phyloP scores from a whole-genome alignment of 2,329 filamentous ascomycete genomes.

The Akanthomyces muscarius region DNA sequence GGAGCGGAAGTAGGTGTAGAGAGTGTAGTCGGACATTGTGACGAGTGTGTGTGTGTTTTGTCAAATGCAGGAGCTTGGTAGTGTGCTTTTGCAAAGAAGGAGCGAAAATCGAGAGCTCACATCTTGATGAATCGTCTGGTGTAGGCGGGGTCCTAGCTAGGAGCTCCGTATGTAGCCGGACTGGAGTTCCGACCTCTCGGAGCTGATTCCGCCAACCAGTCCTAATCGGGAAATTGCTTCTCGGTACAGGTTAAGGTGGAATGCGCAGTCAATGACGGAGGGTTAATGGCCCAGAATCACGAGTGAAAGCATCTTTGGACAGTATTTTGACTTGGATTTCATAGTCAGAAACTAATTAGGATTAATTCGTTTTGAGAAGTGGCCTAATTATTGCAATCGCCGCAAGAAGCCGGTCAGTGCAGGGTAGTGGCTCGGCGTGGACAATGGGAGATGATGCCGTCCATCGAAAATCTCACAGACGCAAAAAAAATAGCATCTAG shows the following conservation, averaged over 20 bases:
- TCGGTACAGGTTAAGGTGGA: too few species aligned
- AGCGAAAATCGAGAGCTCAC: not conserved
- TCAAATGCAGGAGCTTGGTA: not conserved
- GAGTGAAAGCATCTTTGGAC: not conserved
- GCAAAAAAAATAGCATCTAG: too few species aligned
- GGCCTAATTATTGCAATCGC: too few species aligned
- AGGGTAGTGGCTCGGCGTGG: too few species aligned
- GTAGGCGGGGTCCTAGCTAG: not conserved
- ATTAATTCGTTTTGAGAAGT: too few species aligned
- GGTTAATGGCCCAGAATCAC: not conserved
- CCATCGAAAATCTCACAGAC: too few species aligned
- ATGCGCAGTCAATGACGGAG: not conserved
- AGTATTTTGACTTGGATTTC: too few species aligned
- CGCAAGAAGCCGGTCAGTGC: too few species aligned
- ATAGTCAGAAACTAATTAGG: too few species aligned
- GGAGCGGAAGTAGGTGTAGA: slow-evolving; percentile 60
- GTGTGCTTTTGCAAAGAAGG: not conserved
- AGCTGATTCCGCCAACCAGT: slow-evolving; percentile 5
- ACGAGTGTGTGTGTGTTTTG: not conserved
- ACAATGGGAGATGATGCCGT: too few species aligned
- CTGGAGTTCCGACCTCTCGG: slow-evolving; percentile 1
- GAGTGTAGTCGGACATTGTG: slow-evolving; percentile 33
- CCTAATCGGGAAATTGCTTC: not conserved
- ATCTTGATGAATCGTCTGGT: not conserved
- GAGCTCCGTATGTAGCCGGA: slow-evolving; percentile 5